Evolutionary conservation across 1,284 basidiomycete species (phyloP), one percentile per base, ranked within the genome.

Genomic region (Coniferiporia sulphurascens): DNA sequence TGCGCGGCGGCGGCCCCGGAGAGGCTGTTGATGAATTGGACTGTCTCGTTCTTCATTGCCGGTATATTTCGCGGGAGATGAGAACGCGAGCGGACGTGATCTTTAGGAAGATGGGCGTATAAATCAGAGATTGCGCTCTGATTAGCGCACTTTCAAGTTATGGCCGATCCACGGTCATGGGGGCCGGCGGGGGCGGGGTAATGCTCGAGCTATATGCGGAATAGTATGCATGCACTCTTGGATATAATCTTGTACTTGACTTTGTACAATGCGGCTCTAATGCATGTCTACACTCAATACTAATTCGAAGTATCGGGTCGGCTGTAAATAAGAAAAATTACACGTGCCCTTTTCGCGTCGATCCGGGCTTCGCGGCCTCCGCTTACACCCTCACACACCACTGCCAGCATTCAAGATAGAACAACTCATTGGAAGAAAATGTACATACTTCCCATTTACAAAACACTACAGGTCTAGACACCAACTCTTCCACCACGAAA

Each of bases 11-110:
- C 67, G 5, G 73, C 66, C 34, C 76, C 68, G 36, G 72, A 66
- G 43, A 87, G 77, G 64, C 75, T 88, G 71, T 91, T 86, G 68
- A 89, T 87, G 71, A 91, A 90, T 59, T 81, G 84, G 1, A 89
- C 84, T 10, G 68, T 73, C n/a, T 51, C 49, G 49, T 53, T 61
- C 13, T 52, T 61, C 51, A 61, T 61, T 15, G 27, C 27, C 27
- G 5, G 27, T 27, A 5, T 27, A 5, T 27, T 27, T 27, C 27
- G n/a, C n/a, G n/a, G n/a, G n/a, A 27, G 27, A 27, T 2, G 27
- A 27, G 27, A 5, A 27, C 5, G 27, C 27, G 27, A 27, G 27
- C 27, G 27, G 27, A 34, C 34, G 32, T 19, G 27, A 27, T 50
- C 22, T 19, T 27, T 15, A 38, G 13, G 36, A 13, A 41, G 38